Evolutionary conservation across 768 basidiomycete genomes (phyloP), one percentile per base, ranked within the genome.

Genomic region (Lepiota venenata): DNA sequence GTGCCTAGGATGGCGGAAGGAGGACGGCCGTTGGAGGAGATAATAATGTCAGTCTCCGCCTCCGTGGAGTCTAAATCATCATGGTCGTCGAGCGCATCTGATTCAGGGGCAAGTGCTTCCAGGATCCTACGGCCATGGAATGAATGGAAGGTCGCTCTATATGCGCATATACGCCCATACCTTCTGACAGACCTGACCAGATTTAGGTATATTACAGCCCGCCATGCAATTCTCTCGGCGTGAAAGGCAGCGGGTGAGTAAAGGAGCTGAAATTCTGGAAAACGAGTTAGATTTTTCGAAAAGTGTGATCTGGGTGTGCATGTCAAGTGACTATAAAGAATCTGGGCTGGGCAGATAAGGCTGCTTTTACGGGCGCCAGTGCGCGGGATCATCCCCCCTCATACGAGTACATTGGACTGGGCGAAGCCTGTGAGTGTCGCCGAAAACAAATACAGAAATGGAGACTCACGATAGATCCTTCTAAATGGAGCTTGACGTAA

Each of bases 171-270:
- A 57, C 39, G 51, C 46, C 39, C 53, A 58, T 65, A 84, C 86
- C 86, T 82, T 63, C 85, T 83, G 61, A 93, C 72, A 56, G 91
- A 93, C 66, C 85, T 84, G 56, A 92, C 87, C 58, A 93, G 77
- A 69, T 93, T 93, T 56, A 93, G 80, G 71, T 93, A 93, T 63
- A 93, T 88, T 61, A 93, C 90, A 47, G 88, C 81, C 48, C 91
- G 83, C 91, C 91, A 93, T 22, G 90, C 88, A 52, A 88, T 83
- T 58, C 91, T 79, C 65, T 93, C 90, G 15, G 85, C 82, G 59
- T 81, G 82, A 68, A 93, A 92, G 36, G 86, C 81, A 35, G 81
- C 82, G 8, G 87, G 87, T 1, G 86, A 79, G 65, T 93, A 88
- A 64, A 91, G 69, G 11, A 93, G 77, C 68, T 92, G 90, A 63